Conservation (phyloP, 805 yeast species). For the Pichia rugopelliculosa region DNA sequence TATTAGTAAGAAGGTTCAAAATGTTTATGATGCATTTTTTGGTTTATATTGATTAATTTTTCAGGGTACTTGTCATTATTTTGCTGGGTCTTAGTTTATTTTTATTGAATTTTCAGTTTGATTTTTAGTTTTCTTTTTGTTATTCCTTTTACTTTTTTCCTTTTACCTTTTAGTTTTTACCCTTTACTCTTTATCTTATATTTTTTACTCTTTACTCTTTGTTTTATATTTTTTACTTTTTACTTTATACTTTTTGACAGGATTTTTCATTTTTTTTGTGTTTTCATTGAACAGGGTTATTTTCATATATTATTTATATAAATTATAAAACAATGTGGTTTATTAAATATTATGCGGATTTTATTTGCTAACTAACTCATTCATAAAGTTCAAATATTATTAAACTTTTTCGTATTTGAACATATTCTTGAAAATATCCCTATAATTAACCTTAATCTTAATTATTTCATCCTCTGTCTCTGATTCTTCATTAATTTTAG, state of each 20-base stretch:
- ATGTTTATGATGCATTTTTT: background rate
- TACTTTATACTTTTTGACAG: no score
- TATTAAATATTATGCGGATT: background rate
- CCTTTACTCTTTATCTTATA: no score
- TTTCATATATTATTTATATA: background rate
- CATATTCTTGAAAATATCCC: conserved; percentile 2
- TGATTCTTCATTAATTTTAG: conserved; percentile 7
- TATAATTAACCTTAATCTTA: conserved; percentile 12
- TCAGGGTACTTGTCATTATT: background rate
- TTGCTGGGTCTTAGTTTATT: background rate
- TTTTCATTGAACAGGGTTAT: background rate
- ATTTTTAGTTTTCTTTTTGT: background rate
- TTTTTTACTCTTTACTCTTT: no score
- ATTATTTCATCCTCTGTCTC: conserved; percentile 20
- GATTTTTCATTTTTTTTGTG: background rate
- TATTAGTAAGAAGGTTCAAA: background rate
- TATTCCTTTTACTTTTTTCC: background rate
- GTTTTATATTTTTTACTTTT: no score
- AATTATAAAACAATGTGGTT: background rate
- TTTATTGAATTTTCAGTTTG: background rate
- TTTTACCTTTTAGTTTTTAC: no score
- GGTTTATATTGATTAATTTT: background rate
- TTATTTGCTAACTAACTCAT: background rate
- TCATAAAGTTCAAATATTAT: background rate
- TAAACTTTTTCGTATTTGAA: conserved; percentile 3